A percentile compares a stretch with the other conserved stretches of the same genome.
phyloP scores from a whole-genome alignment of 306 rosid species.

The Sicyos baderoa region DNA sequence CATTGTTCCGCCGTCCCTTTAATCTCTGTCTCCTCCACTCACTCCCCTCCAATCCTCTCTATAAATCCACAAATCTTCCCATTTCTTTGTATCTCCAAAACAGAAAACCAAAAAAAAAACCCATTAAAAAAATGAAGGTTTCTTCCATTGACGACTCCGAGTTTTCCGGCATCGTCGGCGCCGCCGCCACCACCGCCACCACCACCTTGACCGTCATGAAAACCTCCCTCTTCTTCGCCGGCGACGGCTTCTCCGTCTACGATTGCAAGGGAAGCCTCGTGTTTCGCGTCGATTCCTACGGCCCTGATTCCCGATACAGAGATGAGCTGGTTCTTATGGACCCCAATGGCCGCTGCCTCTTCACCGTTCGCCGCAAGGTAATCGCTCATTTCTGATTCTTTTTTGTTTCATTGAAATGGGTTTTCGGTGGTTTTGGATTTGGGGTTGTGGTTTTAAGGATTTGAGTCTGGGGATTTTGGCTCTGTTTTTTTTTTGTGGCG shows the following conservation, averaged over 20 bases:
- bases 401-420: not conserved
- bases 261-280: constrained; percentile 56
- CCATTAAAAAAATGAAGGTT: constrained; percentile 12
- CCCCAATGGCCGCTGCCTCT: constrained; percentile 71
- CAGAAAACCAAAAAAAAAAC: no score
- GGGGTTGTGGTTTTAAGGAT: not conserved
- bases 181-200: constrained; percentile 21
- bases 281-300: constrained; percentile 83
- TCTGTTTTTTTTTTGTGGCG: no score
- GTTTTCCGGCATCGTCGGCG: constrained; percentile 23
- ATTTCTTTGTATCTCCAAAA: not conserved
- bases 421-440: not conserved
- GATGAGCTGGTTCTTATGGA: constrained; percentile 84
- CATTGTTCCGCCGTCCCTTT: constrained; percentile 11
- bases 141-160: constrained; percentile 15
- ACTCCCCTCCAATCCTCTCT: not conserved
- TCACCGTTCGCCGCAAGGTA: constrained; percentile 81
- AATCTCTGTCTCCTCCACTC: not conserved
- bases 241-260: constrained; percentile 81
- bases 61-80: not conserved
- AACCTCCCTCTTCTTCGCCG: constrained; percentile 73
- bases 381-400: not conserved
- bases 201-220: constrained; percentile 34
- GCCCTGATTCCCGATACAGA: constrained; percentile 40
- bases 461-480: not conserved